phyloP scores from a whole-genome alignment of 1,284 basidiomycete genomes.

The Austropuccinia psidii region DNA sequence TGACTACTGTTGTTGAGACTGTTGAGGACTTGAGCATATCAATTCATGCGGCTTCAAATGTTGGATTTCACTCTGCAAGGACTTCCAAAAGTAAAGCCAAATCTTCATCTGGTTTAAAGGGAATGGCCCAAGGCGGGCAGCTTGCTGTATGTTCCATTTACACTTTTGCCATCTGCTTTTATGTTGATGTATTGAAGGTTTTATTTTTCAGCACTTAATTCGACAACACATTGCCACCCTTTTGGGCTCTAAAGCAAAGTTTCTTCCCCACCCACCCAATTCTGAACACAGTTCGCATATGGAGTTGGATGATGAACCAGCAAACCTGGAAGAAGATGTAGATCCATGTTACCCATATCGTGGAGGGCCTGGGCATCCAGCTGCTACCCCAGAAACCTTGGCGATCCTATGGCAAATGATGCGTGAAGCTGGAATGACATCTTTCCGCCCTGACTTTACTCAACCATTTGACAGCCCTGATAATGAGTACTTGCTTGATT shows the following conservation, averaged over 20 bases:
- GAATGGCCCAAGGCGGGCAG: no score
- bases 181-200: no score
- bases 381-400: neutral
- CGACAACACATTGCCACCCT: constrained; percentile 3
- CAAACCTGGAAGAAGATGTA: no score
- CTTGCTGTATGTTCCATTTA: no score
- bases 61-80: no score
- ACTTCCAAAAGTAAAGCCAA: no score
- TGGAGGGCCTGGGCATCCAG: neutral
- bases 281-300: no score
- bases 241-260: neutral
- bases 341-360: no score
- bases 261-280: neutral
- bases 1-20: neutral
- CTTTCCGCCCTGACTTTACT: constrained; percentile 7
- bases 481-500: neutral
- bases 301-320: no score
- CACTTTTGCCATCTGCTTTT: no score
- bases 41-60: neutral
- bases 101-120: no score
- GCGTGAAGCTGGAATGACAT: neutral
- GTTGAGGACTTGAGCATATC: neutral
- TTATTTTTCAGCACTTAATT: constrained; percentile 3
- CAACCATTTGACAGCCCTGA: neutral
- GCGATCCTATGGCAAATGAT: constrained; percentile 5